phyloP scores from a whole-genome alignment of 176 grass and related monocot genomes.

The Carex parvula region DNA sequence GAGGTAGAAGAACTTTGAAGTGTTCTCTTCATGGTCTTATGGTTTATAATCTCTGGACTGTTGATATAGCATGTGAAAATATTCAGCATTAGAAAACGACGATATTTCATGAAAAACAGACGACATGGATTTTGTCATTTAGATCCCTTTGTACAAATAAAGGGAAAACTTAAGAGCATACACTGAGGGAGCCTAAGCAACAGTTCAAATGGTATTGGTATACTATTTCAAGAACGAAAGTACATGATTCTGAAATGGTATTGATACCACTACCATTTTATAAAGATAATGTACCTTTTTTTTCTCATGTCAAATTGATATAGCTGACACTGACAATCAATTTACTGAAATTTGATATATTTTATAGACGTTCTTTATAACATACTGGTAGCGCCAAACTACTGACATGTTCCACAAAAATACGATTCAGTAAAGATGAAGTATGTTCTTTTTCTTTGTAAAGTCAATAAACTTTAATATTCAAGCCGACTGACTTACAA shows the following conservation, averaged over 20 bases:
- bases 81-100: not conserved
- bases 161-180: not conserved
- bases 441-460: not conserved
- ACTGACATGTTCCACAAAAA: not conserved
- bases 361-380: not conserved
- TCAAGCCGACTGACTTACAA: not conserved
- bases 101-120: not conserved
- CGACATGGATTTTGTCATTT: not conserved
- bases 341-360: not conserved
- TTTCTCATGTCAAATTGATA: slow-evolving; percentile 4
- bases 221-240: not conserved
- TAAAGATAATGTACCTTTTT: not conserved
- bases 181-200: not conserved
- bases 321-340: not conserved
- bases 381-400: not conserved
- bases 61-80: not conserved
- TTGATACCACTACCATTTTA: not conserved
- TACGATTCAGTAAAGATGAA: not conserved
- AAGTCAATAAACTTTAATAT: not conserved
- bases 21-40: slow-evolving; percentile 29
- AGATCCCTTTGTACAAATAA: not conserved
- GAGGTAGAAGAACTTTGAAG: slow-evolving; percentile 19
- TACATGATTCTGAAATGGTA: not conserved
- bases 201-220: not conserved
- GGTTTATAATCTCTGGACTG: slow-evolving; percentile 35